Evolutionary conservation across 371 early-diverging fungal species (phyloP).

Genomic region (Rhizopus sp.): DNA sequence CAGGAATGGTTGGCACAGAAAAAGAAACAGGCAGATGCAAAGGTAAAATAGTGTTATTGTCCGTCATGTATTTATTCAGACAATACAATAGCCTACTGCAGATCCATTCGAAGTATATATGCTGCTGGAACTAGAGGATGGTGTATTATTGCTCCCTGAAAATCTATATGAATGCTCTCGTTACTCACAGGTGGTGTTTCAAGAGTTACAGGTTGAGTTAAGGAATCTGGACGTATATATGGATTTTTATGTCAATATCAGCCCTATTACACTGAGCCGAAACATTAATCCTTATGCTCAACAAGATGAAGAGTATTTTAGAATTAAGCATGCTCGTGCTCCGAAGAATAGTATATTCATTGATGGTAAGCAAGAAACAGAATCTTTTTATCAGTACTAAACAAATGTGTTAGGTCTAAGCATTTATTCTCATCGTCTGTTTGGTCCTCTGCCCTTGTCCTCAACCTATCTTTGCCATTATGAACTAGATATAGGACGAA

Average conservation of each 20-base stretch:
- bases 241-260: constrained; percentile 66
- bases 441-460: constrained; percentile 74
- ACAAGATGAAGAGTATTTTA: constrained; percentile 27
- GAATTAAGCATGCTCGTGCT: constrained; percentile 42
- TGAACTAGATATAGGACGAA: constrained; percentile 67
- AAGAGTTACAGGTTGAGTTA: constrained; percentile 68
- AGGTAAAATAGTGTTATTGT: constrained; percentile 35
- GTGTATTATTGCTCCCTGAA: constrained; percentile 67
- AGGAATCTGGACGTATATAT: constrained; percentile 68
- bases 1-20: constrained; percentile 44
- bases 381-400: not conserved
- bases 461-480: constrained; percentile 76
- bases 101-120: constrained; percentile 75
- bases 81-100: constrained; percentile 38
- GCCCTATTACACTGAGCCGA: constrained; percentile 66
- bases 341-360: constrained; percentile 59
- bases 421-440: constrained; percentile 71
- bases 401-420: constrained; percentile 44
- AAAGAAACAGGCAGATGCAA: constrained; percentile 60
- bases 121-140: constrained; percentile 54
- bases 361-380: constrained; percentile 49
- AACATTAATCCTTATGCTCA: constrained; percentile 39
- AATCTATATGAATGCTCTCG: constrained; percentile 70
- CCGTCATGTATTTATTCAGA: not conserved
- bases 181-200: constrained; percentile 62